phyloP scores from a whole-genome alignment of 768 basidiomycete species.

The Hirschioporus abietinus region DNA sequence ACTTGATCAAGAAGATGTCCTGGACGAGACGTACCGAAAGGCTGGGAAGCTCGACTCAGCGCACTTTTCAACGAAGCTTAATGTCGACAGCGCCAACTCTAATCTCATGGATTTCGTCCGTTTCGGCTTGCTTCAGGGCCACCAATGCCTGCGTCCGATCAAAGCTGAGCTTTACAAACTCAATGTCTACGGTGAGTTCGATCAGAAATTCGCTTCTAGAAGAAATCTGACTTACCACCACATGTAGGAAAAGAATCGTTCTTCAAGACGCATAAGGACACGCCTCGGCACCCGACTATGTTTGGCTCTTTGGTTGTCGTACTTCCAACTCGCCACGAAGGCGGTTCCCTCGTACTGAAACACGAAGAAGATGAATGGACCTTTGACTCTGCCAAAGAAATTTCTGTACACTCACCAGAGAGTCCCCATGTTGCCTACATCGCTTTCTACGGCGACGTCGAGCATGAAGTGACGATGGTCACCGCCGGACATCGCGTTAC shows the following conservation, averaged over 20 bases:
- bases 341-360: constrained; percentile 37
- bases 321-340: constrained; percentile 40
- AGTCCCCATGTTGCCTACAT: constrained; percentile 28
- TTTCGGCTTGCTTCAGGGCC: constrained; percentile 19
- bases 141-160: constrained; percentile 13
- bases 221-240: background rate
- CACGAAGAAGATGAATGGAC: constrained; percentile 28
- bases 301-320: constrained; percentile 49
- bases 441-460: constrained; percentile 40
- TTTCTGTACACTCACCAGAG: constrained; percentile 9
- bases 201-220: background rate
- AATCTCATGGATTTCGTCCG: constrained; percentile 14
- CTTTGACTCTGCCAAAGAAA: constrained; percentile 29
- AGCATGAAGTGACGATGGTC: constrained; percentile 41
- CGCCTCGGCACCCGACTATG: constrained; percentile 18
- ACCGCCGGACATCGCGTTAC: constrained; percentile 38
- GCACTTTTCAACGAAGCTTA: constrained; percentile 15
- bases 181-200: constrained; percentile 22
- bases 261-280: constrained; percentile 25
- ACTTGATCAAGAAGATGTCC: constrained; percentile 13
- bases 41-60: constrained; percentile 21
- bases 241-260: constrained; percentile 19
- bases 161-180: constrained; percentile 21
- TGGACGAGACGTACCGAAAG: constrained; percentile 20
- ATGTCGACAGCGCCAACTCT: background rate